A percentile compares a stretch with the other conserved stretches of the same genome.
These are phyloP conservation scores for Fusarium oxysporum DNA, from an alignment of 2,329 filamentous ascomycete genomes.

Conservation along the genomic window DNA sequence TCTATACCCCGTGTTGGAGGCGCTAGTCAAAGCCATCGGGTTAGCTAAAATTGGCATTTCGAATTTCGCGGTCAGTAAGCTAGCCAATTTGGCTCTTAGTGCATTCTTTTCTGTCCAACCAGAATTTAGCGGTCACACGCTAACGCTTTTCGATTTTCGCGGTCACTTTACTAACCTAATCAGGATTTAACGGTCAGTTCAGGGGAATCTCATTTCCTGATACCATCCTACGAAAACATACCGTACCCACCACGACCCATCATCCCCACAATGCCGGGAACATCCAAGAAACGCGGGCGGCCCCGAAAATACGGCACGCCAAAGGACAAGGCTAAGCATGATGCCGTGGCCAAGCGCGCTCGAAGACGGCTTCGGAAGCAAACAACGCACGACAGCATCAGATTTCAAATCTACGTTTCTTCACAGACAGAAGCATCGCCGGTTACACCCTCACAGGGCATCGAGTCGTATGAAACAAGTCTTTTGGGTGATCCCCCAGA, in stretches of 20 bases:
- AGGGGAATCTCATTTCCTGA: background rate
- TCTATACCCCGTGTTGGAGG: background rate
- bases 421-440: constrained; percentile 6
- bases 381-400: background rate
- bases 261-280: background rate
- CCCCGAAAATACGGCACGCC: constrained; percentile 4
- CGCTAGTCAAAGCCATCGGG: background rate
- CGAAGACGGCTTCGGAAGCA: constrained; percentile 1
- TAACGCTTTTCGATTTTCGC: background rate
- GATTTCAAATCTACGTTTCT: constrained; percentile 3
- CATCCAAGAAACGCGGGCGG: constrained; percentile 1
- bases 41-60: background rate
- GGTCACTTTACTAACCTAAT: background rate
- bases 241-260: background rate
- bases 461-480: background rate
- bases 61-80: background rate
- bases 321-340: constrained; percentile 5
- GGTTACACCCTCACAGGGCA: background rate
- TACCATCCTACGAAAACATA: background rate
- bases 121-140: background rate
- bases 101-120: background rate
- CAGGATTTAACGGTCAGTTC: background rate
- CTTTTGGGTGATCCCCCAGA: background rate
- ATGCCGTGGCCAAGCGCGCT: constrained; percentile 1
- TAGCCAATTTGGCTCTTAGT: background rate